Conservation (phyloP, 108 stramenopile species). For the Asterionellopsis glacialis region DNA sequence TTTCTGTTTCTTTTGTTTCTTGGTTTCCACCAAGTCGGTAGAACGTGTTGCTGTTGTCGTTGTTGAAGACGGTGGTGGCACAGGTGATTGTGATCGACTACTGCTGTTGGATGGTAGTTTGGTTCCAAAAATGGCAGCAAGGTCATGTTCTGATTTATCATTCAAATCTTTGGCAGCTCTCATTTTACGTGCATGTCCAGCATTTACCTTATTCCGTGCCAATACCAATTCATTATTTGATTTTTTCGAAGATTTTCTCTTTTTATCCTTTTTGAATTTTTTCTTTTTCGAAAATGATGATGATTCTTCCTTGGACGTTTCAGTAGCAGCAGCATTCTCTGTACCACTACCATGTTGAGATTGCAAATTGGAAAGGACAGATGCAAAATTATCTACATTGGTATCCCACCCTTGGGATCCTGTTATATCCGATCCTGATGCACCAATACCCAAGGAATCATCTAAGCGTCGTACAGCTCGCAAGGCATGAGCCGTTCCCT, state of each 20-base stretch:
- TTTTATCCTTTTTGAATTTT: conserved; percentile 37
- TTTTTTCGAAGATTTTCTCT: conserved; percentile 21
- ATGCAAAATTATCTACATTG: conserved; percentile 42
- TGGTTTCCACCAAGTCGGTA: no score
- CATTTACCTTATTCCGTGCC: conserved; percentile 71
- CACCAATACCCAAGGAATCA: not conserved
- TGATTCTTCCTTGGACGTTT: not conserved
- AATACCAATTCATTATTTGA: conserved; percentile 19
- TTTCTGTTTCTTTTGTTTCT: no score
- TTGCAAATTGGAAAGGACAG: conserved; percentile 35
- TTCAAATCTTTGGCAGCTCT: conserved; percentile 76
- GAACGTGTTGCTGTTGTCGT: no score
- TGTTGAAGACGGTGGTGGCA: no score
- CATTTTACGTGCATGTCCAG: conserved; percentile 76
- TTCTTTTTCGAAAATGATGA: conserved; percentile 25
- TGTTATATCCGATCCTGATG: conserved; percentile 10
- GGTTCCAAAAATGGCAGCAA: conserved; percentile 82
- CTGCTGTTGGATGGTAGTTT: conserved; percentile 8
- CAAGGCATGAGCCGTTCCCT: conserved; percentile 38
- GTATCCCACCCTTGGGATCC: conserved; percentile 33
- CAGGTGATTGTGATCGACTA: no score
- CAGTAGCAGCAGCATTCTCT: conserved; percentile 2
- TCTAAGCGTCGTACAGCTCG: conserved; percentile 23
- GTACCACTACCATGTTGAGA: conserved; percentile 35
- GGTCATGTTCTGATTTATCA: conserved; percentile 54